Evolutionary conservation across 2,329 filamentous ascomycete species (phyloP).

Genomic region (Dendryphion nanum): DNA sequence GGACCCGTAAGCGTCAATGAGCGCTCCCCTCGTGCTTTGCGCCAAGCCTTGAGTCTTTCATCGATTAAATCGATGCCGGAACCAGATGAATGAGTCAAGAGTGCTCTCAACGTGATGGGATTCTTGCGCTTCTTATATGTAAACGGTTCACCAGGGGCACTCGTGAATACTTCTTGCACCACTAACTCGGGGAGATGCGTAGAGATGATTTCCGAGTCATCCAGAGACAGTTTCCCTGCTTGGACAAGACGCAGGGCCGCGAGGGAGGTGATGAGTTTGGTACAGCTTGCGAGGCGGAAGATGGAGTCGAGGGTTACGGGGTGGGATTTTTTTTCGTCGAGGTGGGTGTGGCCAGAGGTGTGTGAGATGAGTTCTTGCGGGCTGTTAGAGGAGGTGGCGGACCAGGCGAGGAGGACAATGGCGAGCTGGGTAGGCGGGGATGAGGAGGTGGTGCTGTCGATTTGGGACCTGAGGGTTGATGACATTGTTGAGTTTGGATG

Average conservation of each 20-base stretch:
- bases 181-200: conserved; percentile 25
- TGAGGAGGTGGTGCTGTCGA: background rate
- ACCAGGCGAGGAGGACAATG: background rate
- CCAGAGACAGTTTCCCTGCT: conserved; percentile 15
- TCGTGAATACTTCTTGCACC: conserved; percentile 9
- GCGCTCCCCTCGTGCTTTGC: conserved; percentile 23
- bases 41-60: conserved; percentile 44
- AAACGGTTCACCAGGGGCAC: conserved; percentile 4
- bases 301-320: conserved; percentile 45
- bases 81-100: conserved; percentile 52
- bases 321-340: background rate
- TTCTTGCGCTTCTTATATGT: conserved; percentile 5
- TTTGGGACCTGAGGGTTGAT: background rate
- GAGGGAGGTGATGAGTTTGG: conserved; percentile 25
- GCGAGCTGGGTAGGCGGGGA: background rate
- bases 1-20: conserved; percentile 2
- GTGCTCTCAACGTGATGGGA: conserved; percentile 21
- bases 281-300: conserved; percentile 55
- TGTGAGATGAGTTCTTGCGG: background rate
- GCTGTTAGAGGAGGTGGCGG: background rate
- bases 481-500: background rate
- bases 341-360: conserved; percentile 6
- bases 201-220: conserved; percentile 15
- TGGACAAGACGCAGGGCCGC: conserved; percentile 20
- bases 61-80: conserved; percentile 44